phyloP scores from a whole-genome alignment of 495 filamentous ascomycete genomes.

The Penicillium fimorum region DNA sequence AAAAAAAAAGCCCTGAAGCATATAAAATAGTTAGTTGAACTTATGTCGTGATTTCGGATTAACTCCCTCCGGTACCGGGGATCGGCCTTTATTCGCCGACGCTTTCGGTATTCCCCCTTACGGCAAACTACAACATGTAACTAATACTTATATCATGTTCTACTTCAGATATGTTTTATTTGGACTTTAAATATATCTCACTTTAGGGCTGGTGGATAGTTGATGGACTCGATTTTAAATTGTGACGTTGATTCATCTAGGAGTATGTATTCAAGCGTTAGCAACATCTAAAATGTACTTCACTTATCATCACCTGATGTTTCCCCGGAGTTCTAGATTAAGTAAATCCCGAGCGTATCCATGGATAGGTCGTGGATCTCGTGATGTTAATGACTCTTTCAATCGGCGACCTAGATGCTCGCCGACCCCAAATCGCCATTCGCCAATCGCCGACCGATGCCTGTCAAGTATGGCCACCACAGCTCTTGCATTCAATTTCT shows the following conservation, averaged over 20 bases:
- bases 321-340: neutral
- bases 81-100: conserved; percentile 1
- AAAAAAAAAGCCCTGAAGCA: neutral
- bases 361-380: neutral
- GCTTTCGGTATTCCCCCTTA: neutral
- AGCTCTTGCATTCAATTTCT: neutral
- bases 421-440: neutral
- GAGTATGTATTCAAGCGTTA: neutral
- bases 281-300: neutral
- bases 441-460: neutral
- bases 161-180: neutral
- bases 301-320: neutral
- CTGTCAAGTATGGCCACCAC: neutral
- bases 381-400: neutral
- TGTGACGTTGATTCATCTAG: neutral
- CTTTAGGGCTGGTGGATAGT: neutral
- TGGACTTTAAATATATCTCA: neutral
- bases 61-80: conserved; percentile 7
- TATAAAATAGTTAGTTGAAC: neutral
- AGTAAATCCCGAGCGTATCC: neutral
- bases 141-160: too few relatives aligned
- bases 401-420: conserved; percentile 7
- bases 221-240: too few relatives aligned
- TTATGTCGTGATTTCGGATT: conserved; percentile 10
- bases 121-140: too few relatives aligned